These are phyloP conservation scores for Leccinum subtestaceum DNA, from an alignment of 768 basidiomycete species.

Conservation along the genomic window DNA sequence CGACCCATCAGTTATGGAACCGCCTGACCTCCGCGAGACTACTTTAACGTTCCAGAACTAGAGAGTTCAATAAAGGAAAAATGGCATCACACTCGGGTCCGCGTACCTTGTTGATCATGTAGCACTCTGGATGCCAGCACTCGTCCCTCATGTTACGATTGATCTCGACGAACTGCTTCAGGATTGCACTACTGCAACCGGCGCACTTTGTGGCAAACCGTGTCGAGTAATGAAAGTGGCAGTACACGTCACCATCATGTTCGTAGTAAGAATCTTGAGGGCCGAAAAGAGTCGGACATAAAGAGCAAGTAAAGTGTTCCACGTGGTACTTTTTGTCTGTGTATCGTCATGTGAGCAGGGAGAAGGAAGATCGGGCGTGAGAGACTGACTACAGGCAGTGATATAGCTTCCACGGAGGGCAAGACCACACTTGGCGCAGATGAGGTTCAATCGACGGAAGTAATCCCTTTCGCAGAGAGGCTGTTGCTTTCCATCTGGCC, in stretches of 20 bases:
- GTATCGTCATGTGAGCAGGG: conserved; percentile 14
- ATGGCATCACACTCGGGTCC: background rate
- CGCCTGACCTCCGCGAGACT: conserved; percentile 67
- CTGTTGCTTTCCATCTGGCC: conserved; percentile 80
- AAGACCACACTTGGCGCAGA: conserved; percentile 93
- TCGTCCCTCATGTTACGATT: conserved; percentile 97
- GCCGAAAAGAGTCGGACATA: conserved; percentile 93
- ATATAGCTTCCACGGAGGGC: conserved; percentile 97
- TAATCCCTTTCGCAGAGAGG: conserved; percentile 99
- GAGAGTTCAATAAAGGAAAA: conserved; percentile 10
- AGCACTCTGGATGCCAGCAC: conserved; percentile 99
- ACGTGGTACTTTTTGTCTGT: conserved; percentile 98
- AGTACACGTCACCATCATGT: conserved; percentile 96
- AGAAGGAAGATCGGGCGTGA: background rate
- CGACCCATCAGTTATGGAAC: conserved; percentile 52
- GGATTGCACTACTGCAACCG: conserved; percentile 93
- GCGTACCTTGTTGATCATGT: conserved; percentile 98
- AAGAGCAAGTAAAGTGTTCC: conserved; percentile 98
- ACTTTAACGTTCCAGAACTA: conserved; percentile 99
- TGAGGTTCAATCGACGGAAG: conserved; percentile 91
- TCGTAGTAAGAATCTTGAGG: conserved; percentile 99
- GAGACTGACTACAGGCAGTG: conserved; percentile 90
- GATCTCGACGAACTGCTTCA: conserved; percentile 99
- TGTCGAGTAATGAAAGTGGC: conserved; percentile 99
- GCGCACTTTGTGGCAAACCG: conserved; percentile 98